Base-by-base conservation (phyloP, 1,139 yeast genomes). In the Suhomyces atakaporum region DNA sequence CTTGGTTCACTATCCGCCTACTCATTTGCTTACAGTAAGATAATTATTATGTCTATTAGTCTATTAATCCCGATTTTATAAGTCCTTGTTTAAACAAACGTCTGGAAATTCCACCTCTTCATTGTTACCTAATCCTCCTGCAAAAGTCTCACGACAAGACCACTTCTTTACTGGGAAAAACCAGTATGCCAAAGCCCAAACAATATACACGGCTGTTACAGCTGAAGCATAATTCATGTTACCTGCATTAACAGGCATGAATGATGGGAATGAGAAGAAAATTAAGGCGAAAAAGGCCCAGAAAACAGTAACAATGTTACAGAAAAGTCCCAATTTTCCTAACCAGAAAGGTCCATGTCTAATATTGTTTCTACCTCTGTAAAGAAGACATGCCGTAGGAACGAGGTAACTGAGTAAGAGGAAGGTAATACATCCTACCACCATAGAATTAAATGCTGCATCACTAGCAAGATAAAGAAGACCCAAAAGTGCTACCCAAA, bases 141-240 rank as follows among this genome's bases (percentile, higher is more conserved):
- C 75, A 47, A 71, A 70, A 29, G 53, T 55, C 34, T 60, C 64
- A 48, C 68, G 61, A 50, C 74, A 66, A 27, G 66, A 55, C 52
- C 56, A 67, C 28, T 59, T 61, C 44, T 62, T 64, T 39, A 67
- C 51, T 19, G 76, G 76, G 63, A 69, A 67, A 56, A 58, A 71
- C 86, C 88, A 83, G 56, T 79, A 79, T 5, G 67, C 60, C 33
- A 81, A 45, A 7, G 81, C 68, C 58, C 77, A 79, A 3, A 75
- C 42, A 11, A 76, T 58, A 54, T 77, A 79, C 16, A 78, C 77
- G 1, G 65, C 82, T 44, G 81, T 66, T 14, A 82, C 84, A 6
- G 73, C 87, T n/a, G 79, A 68, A 21, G 83, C 84, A 54, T 83
- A 84, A 62, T 84, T 84, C 85, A 84, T 81, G 49, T 73, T 71